These are phyloP conservation scores for Pugionium cornutum DNA, from an alignment of 345 rosid species.

Conservation along the genomic window DNA sequence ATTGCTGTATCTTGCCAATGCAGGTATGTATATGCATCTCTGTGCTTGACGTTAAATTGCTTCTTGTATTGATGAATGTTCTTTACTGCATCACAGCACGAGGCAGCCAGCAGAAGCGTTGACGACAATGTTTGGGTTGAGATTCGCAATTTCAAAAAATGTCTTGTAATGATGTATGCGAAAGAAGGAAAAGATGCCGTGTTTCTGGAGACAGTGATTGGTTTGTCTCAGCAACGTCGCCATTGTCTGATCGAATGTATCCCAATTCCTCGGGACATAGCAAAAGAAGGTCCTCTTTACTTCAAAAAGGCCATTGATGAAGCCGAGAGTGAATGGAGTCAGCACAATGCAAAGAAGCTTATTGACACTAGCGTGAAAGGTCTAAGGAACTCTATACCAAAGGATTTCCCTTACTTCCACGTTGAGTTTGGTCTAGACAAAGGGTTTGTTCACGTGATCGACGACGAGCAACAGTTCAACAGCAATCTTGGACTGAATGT, in stretches of 20 bases:
- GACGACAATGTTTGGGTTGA: slow-evolving; percentile 86
- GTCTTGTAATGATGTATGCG: slow-evolving; percentile 87
- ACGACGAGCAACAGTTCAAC: slow-evolving; percentile 79
- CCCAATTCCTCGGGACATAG: slow-evolving; percentile 70
- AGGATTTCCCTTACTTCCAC: slow-evolving; percentile 91
- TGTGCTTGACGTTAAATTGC: not conserved
- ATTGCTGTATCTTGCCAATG: slow-evolving; percentile 84
- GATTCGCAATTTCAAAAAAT: slow-evolving; percentile 88
- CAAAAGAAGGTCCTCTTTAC: slow-evolving; percentile 77
- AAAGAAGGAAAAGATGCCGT: slow-evolving; percentile 79
- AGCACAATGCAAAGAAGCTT: slow-evolving; percentile 89
- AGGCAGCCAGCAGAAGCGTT: slow-evolving; percentile 66
- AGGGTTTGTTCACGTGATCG: slow-evolving; percentile 96
- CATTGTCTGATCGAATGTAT: slow-evolving; percentile 90
- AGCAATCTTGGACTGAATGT: slow-evolving; percentile 84
- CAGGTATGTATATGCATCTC: slow-evolving; percentile 50
- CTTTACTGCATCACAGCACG: slow-evolving; percentile 56
- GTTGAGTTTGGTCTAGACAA: slow-evolving; percentile 81
- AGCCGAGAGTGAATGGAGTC: slow-evolving; percentile 99
- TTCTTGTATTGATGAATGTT: slow-evolving; percentile 9
- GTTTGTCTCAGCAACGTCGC: slow-evolving; percentile 72
- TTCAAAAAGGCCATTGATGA: slow-evolving; percentile 97
- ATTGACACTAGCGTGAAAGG: slow-evolving; percentile 90
- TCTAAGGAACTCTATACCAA: slow-evolving; percentile 76
- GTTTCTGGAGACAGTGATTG: slow-evolving; percentile 88